Evolutionary conservation across 2,329 filamentous ascomycete species (phyloP).

Genomic region (Diaporthe sp.): DNA sequence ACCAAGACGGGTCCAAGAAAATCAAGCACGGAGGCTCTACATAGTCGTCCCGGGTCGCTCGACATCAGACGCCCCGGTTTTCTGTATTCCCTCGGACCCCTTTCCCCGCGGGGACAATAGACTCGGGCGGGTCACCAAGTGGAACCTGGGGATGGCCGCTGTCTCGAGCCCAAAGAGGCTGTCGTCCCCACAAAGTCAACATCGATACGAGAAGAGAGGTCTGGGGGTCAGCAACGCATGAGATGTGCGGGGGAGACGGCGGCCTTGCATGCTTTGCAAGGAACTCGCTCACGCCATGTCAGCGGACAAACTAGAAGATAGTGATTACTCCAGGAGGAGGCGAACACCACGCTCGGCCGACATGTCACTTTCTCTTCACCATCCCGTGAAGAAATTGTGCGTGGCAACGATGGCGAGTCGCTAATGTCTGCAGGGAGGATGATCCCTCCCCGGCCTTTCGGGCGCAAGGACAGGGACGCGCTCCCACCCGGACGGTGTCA

Average conservation of each 20-base stretch:
- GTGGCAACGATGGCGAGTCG: conserved; percentile 22
- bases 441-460: conserved; percentile 22
- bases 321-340: not conserved
- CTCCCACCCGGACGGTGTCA: conserved; percentile 6
- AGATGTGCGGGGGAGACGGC: not conserved
- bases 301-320: not conserved
- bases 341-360: conserved; percentile 1
- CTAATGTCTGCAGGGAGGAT: conserved; percentile 22
- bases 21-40: conserved; percentile 32
- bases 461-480: not conserved
- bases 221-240: not conserved
- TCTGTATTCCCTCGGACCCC: conserved; percentile 14
- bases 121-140: conserved; percentile 9
- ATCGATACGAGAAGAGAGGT: conserved; percentile 6
- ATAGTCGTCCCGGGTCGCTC: conserved; percentile 6
- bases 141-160: conserved; percentile 14
- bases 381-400: not conserved
- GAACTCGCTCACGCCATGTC: not conserved
- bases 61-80: conserved; percentile 27
- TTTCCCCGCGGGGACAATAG: conserved; percentile 35
- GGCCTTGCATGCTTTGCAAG: not conserved
- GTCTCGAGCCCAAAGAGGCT: not conserved
- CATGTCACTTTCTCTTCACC: conserved; percentile 12
- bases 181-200: conserved; percentile 11
- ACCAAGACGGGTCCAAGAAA: conserved; percentile 33